Evolutionary conservation across 345 rosid species (phyloP), one percentile per base, ranked within the genome.

Genomic region (Brassica carinata): DNA sequence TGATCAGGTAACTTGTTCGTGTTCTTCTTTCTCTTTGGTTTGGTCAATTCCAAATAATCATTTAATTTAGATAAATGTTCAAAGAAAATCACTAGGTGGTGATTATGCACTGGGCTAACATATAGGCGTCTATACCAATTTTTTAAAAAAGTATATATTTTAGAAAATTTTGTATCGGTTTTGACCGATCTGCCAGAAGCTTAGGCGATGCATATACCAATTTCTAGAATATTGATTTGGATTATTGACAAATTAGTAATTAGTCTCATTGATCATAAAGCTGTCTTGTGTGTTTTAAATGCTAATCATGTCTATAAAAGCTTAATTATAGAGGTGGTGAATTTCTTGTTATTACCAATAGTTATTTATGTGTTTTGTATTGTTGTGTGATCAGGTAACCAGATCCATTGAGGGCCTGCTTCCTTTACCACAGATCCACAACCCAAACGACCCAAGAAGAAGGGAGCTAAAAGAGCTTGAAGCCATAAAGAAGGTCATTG

Each of bases 341-440:
- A 53, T 53, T 53, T n/a, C 8, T n/a, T 53, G 58, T 53, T 53
- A 53, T 5, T n/a, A 53, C 58, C 3, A 53, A 13, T n/a, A 53
- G 8, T 53, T 67, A 58, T 15, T 57, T 19, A 57, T 66, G 57
- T 13, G 23, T 40, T 55, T 26, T 67, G 15, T 63, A 63, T 76
- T 26, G 7, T 76, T 76, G 40, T 78, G 75, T 77, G 76, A 68
- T 85, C 94, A 96, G 99, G 89, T 94, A 27, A 82, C 87, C 4
- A 90, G 88, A 85, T 92, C 88, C 0, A 81, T 96, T 0, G 95
- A 86, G 45, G 90, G 92, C 4, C 76, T 94, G 69, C 86, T 96
- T 77, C 94, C 93, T 10, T 79, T 83, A 14, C 80, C 91, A 23
- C 85, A 74, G 65, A 62, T 73, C 15, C 68, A 61, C 38, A 81